phyloP scores from a whole-genome alignment of 176 grass and related monocot species.

The Stipa capillata region DNA sequence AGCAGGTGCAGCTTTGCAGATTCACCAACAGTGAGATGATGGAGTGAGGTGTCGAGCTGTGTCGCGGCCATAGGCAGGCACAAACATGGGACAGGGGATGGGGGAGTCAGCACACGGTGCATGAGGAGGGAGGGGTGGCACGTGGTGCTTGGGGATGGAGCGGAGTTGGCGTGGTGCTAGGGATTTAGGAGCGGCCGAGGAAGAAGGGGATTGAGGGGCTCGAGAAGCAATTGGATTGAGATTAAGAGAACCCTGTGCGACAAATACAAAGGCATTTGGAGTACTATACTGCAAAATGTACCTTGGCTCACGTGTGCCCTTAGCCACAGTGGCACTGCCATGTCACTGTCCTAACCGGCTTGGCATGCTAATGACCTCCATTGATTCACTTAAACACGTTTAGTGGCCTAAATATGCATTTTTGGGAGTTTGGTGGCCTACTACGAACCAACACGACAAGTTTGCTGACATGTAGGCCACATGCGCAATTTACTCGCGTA shows the following conservation, averaged over 20 bases:
- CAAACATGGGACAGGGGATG: no score
- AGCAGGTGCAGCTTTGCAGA: constrained; percentile 58
- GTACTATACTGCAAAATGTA: no score
- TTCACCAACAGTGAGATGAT: constrained; percentile 33
- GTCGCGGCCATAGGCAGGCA: background rate
- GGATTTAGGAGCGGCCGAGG: no score
- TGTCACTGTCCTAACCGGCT: background rate
- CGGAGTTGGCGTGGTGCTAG: no score
- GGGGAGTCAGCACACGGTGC: background rate
- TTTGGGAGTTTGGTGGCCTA: background rate
- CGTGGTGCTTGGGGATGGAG: background rate
- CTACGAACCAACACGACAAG: background rate
- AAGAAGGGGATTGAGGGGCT: background rate
- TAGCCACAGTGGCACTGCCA: background rate
- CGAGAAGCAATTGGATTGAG: background rate
- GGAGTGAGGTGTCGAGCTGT: background rate
- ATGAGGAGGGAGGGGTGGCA: no score
- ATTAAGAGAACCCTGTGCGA: background rate
- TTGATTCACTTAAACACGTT: background rate
- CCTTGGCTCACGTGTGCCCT: background rate
- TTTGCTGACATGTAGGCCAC: background rate
- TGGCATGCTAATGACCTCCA: background rate
- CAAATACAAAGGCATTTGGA: background rate
- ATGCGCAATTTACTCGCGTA: background rate
- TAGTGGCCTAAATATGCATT: background rate